phyloP scores from a whole-genome alignment of 352 stramenopile species.

The Pythium biforme region DNA sequence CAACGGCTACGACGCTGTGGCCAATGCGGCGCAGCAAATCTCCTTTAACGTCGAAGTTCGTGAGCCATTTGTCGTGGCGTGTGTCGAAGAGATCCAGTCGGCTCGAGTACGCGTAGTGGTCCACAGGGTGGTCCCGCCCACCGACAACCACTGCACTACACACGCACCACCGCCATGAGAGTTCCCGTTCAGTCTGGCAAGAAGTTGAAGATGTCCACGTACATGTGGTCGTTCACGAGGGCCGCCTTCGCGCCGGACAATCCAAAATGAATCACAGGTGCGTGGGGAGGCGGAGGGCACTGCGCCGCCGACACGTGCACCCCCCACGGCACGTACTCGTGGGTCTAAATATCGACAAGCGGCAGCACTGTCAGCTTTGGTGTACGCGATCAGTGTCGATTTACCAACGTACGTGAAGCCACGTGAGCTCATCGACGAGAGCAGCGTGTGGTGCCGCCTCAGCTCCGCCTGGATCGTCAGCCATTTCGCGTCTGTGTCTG shows the following conservation, averaged over 20 bases:
- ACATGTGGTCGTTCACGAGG: conserved; percentile 53
- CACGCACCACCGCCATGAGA: not conserved
- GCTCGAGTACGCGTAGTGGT: conserved; percentile 21
- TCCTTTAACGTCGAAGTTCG: conserved; percentile 57
- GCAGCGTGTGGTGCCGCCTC: not conserved
- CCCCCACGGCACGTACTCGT: conserved; percentile 45
- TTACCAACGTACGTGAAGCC: conserved; percentile 23
- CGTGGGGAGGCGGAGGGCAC: not conserved
- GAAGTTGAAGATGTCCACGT: not conserved
- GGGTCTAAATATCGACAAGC: conserved; percentile 31
- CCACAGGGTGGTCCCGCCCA: conserved; percentile 41
- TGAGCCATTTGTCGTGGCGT: conserved; percentile 42
- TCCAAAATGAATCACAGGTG: conserved; percentile 15
- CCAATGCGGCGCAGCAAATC: conserved; percentile 49
- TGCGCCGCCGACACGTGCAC: conserved; percentile 33
- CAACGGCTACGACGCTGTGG: conserved; percentile 37
- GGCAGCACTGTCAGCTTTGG: not conserved
- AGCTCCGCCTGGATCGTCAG: not conserved
- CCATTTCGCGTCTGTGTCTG: conserved; percentile 7
- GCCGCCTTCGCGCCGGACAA: conserved; percentile 28
- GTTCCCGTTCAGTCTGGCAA: not conserved
- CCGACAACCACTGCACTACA: conserved; percentile 58
- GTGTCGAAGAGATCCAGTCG: conserved; percentile 67
- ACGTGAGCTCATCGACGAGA: conserved; percentile 16
- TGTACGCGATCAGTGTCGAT: not conserved